A percentile compares a stretch with the other conserved stretches of the same genome.
These are phyloP conservation scores for Lipomyces starkeyi DNA, from an alignment of 805 yeast species.

Conservation along the genomic window DNA sequence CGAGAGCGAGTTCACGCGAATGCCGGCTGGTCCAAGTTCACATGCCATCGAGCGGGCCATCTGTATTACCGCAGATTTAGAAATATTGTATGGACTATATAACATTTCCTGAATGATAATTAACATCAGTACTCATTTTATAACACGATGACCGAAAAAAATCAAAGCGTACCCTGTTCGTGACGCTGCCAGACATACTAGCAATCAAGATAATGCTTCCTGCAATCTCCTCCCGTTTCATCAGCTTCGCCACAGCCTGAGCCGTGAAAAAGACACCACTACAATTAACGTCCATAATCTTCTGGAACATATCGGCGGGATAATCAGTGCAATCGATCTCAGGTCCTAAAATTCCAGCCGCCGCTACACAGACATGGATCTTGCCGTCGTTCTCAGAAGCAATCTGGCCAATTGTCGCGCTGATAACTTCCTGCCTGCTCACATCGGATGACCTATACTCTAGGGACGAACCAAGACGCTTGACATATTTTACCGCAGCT, in stretches of 20 bases:
- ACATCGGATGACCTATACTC: slow-evolving; percentile 57
- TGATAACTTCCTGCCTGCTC: slow-evolving; percentile 50
- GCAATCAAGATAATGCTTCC: slow-evolving; percentile 79
- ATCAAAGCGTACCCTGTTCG: no score
- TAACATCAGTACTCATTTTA: no score
- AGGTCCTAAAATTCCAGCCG: slow-evolving; percentile 66
- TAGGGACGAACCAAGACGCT: slow-evolving; percentile 44
- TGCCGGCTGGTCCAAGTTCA: no score
- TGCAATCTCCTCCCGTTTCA: slow-evolving; percentile 61
- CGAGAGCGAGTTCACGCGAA: no score
- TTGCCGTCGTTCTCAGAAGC: slow-evolving; percentile 56
- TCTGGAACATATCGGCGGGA: slow-evolving; percentile 64
- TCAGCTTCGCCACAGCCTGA: slow-evolving; percentile 64
- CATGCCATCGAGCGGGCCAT: slow-evolving; percentile 67
- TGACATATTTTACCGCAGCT: slow-evolving; percentile 38
- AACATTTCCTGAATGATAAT: no score
- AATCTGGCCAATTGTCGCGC: slow-evolving; percentile 54
- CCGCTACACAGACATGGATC: slow-evolving; percentile 69
- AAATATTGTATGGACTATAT: slow-evolving; percentile 66
- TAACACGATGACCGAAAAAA: no score
- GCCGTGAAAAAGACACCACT: slow-evolving; percentile 76
- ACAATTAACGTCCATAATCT: slow-evolving; percentile 69
- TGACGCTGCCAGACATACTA: slow-evolving; percentile 78
- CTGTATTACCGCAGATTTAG: slow-evolving; percentile 75
- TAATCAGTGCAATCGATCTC: slow-evolving; percentile 58